A percentile compares a stretch with the other conserved stretches of the same genome.
phyloP scores from a whole-genome alignment of 169 alveolate species.

The Eimeria praecox region DNA sequence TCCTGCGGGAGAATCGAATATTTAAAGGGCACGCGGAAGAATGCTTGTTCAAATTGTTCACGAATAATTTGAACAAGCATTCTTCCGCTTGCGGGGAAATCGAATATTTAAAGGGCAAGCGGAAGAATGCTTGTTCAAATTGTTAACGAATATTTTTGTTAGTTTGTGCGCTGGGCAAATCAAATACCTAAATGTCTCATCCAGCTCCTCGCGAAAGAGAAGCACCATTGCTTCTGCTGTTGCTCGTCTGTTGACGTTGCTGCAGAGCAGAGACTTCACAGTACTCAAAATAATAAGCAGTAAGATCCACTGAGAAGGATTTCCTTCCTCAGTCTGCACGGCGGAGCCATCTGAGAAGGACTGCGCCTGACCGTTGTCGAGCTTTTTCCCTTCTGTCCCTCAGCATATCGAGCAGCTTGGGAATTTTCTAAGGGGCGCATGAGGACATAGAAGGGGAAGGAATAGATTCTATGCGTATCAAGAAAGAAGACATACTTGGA shows the following conservation, averaged over 20 bases:
- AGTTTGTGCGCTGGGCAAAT: neutral
- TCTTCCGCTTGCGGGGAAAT: neutral
- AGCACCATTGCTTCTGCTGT: constrained; percentile 80
- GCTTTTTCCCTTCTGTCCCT: constrained; percentile 64
- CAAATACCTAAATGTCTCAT: constrained; percentile 74
- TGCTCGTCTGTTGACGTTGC: constrained; percentile 16
- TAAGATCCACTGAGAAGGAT: neutral
- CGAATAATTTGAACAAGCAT: too few relatives aligned
- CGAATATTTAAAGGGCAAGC: neutral
- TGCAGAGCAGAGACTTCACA: constrained; percentile 33
- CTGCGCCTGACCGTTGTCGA: constrained; percentile 38
- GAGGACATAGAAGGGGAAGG: neutral
- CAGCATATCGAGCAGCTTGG: constrained; percentile 49
- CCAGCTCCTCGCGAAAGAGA: constrained; percentile 72
- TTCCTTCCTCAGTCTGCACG: neutral
- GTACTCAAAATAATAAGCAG: neutral
- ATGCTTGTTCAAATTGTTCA: too few relatives aligned
- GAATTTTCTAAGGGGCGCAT: constrained; percentile 17
- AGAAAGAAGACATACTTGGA: neutral
- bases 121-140: neutral
- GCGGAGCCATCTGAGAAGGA: neutral
- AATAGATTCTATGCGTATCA: neutral
- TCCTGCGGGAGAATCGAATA: neutral
- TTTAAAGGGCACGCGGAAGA: neutral
- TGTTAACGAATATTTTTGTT: neutral